A percentile compares a stretch with the other conserved stretches of the same genome.
Conservation (phyloP, 768 basidiomycete genomes). For the Termitomyces sp. region DNA sequence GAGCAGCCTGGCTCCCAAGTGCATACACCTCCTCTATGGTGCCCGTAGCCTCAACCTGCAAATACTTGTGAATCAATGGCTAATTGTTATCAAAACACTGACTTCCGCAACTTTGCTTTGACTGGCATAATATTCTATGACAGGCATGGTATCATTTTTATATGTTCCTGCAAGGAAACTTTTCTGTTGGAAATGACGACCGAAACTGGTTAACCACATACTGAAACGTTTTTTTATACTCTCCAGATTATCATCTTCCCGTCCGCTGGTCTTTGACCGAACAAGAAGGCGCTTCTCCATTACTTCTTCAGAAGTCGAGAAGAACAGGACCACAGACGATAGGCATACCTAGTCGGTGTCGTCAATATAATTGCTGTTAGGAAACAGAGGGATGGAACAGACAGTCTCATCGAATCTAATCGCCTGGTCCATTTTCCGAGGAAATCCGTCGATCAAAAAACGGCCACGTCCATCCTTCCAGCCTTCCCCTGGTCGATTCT, state of each 20-base stretch:
- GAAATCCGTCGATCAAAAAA: conserved; percentile 97
- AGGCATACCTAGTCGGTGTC: conserved; percentile 58
- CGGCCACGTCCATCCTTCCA: conserved; percentile 74
- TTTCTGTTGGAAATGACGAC: neutral
- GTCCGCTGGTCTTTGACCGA: conserved; percentile 88
- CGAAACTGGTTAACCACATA: conserved; percentile 27
- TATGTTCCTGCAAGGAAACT: conserved; percentile 58
- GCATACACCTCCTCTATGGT: conserved; percentile 17
- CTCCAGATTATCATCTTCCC: conserved; percentile 94
- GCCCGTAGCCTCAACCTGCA: conserved; percentile 61
- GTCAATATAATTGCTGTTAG: neutral
- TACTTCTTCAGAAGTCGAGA: conserved; percentile 80
- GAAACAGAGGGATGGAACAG: conserved; percentile 15
- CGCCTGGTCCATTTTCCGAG: conserved; percentile 98
- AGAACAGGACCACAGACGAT: conserved; percentile 80
- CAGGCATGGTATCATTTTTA: conserved; percentile 85
- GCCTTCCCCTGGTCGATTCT: conserved; percentile 37
- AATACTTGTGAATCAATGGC: neutral
- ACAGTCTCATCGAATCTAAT: conserved; percentile 85
- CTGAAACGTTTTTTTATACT: conserved; percentile 97
- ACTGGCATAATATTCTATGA: conserved; percentile 75
- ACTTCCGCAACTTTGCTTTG: conserved; percentile 78
- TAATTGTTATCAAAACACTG: conserved; percentile 13
- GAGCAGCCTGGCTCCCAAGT: conserved; percentile 46
- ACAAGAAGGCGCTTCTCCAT: conserved; percentile 84